Base-by-base conservation (phyloP, 139 green algal genomes). In the Limnomonas spitsbergensis region DNA sequence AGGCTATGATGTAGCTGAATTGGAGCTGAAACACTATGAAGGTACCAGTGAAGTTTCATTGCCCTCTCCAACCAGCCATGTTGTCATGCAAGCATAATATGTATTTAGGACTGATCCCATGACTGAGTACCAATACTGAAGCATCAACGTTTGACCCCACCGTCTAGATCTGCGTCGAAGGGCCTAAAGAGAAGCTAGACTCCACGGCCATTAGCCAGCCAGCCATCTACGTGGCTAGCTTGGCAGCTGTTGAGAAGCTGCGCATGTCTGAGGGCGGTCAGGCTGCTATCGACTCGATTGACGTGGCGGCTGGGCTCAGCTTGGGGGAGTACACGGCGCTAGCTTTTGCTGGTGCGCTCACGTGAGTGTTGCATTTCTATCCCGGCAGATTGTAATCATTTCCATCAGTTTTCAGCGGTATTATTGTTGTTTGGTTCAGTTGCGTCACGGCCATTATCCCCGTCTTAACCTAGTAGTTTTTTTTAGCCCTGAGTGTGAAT, bases 251-350 rank as follows among this genome's bases (percentile, higher is more conserved):
- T 42, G 96, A 99, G 90, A 95, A 97, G 89, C 87, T 99, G 73
- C 88, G 84, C 3, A 82, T 85, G 29, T 88, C 82, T 24, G 90
- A 97, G 75, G 92, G 88, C 34, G 47, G 47, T 14, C 83, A 91
- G 75, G 95, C 88, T 0, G 86, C 90, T 7, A 84, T 97, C 6
- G 87, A 94, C 39, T 75, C 77, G 6, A 88, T 90, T 34, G 91
- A 98, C 79, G 96, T 98, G 24, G 83, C 92, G 0, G 77, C 73
- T 6, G 96, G 96, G 3, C 90, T 99, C 32, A 94, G 83, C 36
- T 89, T 99, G 53, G 96, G 96, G 2, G 96, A 99, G 89, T 99
- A 99, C 91, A 99, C 96, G 14, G 96, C 96, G 1, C 91, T 99
- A 29, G 85, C 93, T 1, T 99, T 98, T 78, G 94, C 94, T 4